Conservation (phyloP, 1,139 yeast genomes). For the Saccharomycopsis phalli region DNA sequence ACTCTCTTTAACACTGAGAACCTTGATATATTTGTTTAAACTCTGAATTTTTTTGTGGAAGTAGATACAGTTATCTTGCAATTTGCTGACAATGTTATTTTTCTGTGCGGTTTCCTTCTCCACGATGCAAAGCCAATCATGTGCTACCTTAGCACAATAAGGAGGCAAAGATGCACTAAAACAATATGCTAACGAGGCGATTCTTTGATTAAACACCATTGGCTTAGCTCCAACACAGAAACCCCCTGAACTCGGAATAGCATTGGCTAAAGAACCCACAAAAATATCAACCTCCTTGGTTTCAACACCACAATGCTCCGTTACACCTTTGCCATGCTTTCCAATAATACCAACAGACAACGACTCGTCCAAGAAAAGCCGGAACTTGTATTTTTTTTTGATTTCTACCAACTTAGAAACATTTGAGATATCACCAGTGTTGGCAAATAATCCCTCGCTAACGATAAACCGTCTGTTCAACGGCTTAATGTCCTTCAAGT, state of each 20-base stretch:
- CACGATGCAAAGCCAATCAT: slow-evolving; percentile 46
- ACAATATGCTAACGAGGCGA: slow-evolving; percentile 82
- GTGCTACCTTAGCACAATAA: slow-evolving; percentile 69
- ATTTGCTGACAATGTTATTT: slow-evolving; percentile 28
- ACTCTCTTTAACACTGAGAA: slow-evolving; percentile 52
- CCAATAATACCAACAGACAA: slow-evolving; percentile 85
- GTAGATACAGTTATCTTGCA: slow-evolving; percentile 31
- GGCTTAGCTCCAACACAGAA: slow-evolving; percentile 81
- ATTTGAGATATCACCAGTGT: slow-evolving; percentile 73
- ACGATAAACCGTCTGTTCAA: slow-evolving; percentile 81
- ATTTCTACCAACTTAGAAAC: slow-evolving; percentile 62
- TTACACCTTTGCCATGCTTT: slow-evolving; percentile 72
- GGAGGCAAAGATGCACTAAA: slow-evolving; percentile 95
- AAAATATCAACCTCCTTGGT: slow-evolving; percentile 71
- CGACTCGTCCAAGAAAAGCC: slow-evolving; percentile 81
- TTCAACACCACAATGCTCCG: slow-evolving; percentile 59
- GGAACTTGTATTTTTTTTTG: slow-evolving; percentile 72
- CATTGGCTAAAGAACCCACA: slow-evolving; percentile 74
- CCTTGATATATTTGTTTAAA: slow-evolving; percentile 33
- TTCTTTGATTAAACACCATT: slow-evolving; percentile 89
- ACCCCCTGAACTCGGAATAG: slow-evolving; percentile 90
- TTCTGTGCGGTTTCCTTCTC: slow-evolving; percentile 25
- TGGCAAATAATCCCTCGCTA: slow-evolving; percentile 82
- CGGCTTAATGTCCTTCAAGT: slow-evolving; percentile 57
- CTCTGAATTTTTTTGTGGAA: slow-evolving; percentile 32